Conservation (phyloP, 2,329 filamentous ascomycete species). For the Ophiostoma himal-ulmi region DNA sequence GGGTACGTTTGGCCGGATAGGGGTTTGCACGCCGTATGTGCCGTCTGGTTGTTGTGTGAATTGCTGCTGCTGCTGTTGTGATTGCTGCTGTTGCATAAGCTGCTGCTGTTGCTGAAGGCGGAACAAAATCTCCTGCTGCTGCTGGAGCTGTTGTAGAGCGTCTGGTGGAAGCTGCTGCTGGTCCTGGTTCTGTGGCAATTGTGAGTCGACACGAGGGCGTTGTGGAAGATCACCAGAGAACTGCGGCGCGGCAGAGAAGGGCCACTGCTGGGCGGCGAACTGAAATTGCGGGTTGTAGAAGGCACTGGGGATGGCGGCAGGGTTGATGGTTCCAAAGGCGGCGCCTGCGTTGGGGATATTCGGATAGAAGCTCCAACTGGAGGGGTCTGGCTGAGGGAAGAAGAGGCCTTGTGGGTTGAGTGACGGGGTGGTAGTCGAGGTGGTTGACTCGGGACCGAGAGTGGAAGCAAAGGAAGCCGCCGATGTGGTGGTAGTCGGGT, state of each 20-base stretch:
- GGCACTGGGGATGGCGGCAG: slow-evolving; percentile 33
- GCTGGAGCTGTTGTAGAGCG: slow-evolving; percentile 34
- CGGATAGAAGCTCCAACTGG: slow-evolving; percentile 45
- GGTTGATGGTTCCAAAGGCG: slow-evolving; percentile 34
- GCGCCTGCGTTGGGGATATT: slow-evolving; percentile 39
- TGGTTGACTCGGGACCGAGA: slow-evolving; percentile 5
- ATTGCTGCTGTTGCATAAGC: slow-evolving; percentile 8
- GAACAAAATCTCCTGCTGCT: slow-evolving; percentile 24
- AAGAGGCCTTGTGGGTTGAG: slow-evolving; percentile 17
- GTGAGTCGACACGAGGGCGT: background rate
- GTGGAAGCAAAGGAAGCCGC: slow-evolving; percentile 26
- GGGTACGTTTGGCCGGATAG: slow-evolving; percentile 30
- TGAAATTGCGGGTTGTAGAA: slow-evolving; percentile 26
- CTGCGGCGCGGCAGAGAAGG: slow-evolving; percentile 27
- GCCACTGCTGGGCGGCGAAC: slow-evolving; percentile 31
- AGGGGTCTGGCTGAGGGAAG: slow-evolving; percentile 29
- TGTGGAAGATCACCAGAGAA: slow-evolving; percentile 29
- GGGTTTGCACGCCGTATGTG: slow-evolving; percentile 29
- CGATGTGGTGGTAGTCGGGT: slow-evolving; percentile 22
- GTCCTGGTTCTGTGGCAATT: slow-evolving; percentile 29
- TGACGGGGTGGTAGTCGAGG: slow-evolving; percentile 13
- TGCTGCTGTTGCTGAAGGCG: slow-evolving; percentile 20
- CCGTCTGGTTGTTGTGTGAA: slow-evolving; percentile 12
- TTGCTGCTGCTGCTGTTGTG: slow-evolving; percentile 24
- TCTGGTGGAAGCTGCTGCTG: slow-evolving; percentile 28